Evolutionary conservation across 169 alveolate species (phyloP), one percentile per base, ranked within the genome.

Genomic region (Amoebophrya sp.): DNA sequence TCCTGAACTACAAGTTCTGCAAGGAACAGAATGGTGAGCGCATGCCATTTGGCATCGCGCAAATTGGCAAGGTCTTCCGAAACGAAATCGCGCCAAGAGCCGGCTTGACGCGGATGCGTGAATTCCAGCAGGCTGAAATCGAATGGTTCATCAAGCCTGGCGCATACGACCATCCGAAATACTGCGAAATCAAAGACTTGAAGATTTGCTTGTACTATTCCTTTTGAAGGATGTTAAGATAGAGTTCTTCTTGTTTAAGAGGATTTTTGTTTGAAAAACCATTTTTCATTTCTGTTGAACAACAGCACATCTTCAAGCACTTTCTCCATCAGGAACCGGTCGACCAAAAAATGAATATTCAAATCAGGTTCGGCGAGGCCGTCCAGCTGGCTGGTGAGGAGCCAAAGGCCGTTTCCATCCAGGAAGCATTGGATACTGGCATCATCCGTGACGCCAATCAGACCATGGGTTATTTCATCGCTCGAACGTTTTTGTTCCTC

Each of bases 91-190:
- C 99, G 18, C 99, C 99, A 34, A 96, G 99, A 92, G 97, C 97
- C 91, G 99, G 99, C 6, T 93, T 98, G 33, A 95, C 98, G 26
- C 95, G 99, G 93, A 99, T 98, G 18, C 96, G 99, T 92, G 99
- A 99, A 94, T 99, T 99, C 94, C 97, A 97, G 33, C 98, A 98
- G 99, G 99, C 99, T 55, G 99, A 98, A 95, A 98, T 99, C 55
- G 99, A 99, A 95, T 98, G 98, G 92, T 99, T 98, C 94, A 98
- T 97, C 40, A 98, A 98, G 92, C 99, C 99, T 2, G 83, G 96
- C 41, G 97, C 97, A 92, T 94, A 96, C 78, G 93, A 95, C 41
- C 99, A 97, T 91, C 98, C 97, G 53, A 98, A 98, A 95, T 99
- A 96, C 94, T 89, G 94, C 89, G 94, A 93, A 55, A 95, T 97